These are phyloP conservation scores for Salvia hispanica DNA, from an alignment of 257 asterid genomes.

Conservation along the genomic window DNA sequence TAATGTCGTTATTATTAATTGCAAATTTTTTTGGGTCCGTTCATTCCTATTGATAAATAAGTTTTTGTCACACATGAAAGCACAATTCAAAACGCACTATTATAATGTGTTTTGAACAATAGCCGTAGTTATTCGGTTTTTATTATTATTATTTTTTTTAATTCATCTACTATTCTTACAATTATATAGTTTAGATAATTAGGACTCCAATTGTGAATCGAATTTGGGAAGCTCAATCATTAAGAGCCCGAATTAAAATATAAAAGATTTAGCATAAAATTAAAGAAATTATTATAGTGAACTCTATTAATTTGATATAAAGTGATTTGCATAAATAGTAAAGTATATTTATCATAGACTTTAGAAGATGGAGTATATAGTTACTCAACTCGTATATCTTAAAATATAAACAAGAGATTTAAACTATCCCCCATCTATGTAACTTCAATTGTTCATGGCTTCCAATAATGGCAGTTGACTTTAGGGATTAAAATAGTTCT, in stretches of 20 bases:
- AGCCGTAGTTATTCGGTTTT: too few species aligned
- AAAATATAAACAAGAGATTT: not conserved
- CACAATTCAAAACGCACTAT: too few species aligned
- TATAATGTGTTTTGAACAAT: too few species aligned
- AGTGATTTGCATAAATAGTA: not conserved
- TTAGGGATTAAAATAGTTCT: slow-evolving; percentile 14
- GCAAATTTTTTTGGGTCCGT: not conserved
- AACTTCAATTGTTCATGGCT: slow-evolving; percentile 29
- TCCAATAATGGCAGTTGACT: slow-evolving; percentile 45
- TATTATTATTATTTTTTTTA: too few species aligned
- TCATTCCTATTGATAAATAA: not conserved
- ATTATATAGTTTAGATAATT: too few species aligned
- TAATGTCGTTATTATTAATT: not conserved
- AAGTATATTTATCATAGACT: not conserved
- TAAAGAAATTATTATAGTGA: not conserved
- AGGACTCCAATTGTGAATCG: not conserved
- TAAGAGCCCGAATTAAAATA: not conserved
- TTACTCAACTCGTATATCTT: not conserved
- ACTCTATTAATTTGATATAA: not conserved
- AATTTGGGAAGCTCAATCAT: too few species aligned
- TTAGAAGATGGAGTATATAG: not conserved
- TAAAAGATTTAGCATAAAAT: not conserved
- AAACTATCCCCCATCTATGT: slow-evolving; percentile 16
- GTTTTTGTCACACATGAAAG: too few species aligned
- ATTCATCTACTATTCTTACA: too few species aligned